Percentiles rank a stretch among this genome's conserved stretches.
Conservation (phyloP, 495 filamentous ascomycete species). For the Aspergillus panamensis region DNA sequence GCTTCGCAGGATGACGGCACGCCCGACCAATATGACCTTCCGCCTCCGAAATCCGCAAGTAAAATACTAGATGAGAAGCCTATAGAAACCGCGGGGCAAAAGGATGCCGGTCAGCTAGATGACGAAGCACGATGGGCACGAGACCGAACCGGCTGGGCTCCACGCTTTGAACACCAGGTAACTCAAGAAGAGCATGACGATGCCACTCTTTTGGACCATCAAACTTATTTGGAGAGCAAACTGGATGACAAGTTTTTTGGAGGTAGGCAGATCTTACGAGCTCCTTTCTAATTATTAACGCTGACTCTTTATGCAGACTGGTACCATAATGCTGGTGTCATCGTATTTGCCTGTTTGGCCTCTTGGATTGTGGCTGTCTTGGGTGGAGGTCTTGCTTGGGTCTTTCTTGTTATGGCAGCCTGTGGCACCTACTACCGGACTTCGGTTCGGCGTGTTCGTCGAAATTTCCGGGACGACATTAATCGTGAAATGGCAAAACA, state of each 20-base stretch:
- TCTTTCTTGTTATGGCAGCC: conserved; percentile 84
- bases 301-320: conserved; percentile 58
- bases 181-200: conserved; percentile 50
- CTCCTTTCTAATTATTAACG: background rate
- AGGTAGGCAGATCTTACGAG: conserved; percentile 48
- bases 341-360: conserved; percentile 84
- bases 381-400: conserved; percentile 88
- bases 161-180: conserved; percentile 66
- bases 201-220: conserved; percentile 76
- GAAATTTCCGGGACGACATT: conserved; percentile 95
- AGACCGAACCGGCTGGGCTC: conserved; percentile 80
- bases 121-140: conserved; percentile 66
- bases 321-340: conserved; percentile 94
- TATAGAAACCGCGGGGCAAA: conserved; percentile 39
- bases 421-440: conserved; percentile 97
- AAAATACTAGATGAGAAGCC: conserved; percentile 47
- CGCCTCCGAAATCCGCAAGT: conserved; percentile 66
- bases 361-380: conserved; percentile 88
- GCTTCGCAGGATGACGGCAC: conserved; percentile 57
- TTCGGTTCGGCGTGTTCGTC: conserved; percentile 84
- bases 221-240: conserved; percentile 79
- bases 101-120: conserved; percentile 44
- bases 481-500: conserved; percentile 88
- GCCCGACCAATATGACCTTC: conserved; percentile 73
- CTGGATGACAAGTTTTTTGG: conserved; percentile 90